Evolutionary conservation across 2,329 filamentous ascomycete species (phyloP), one percentile per base, ranked within the genome.

Genomic region (Colletotrichum tofieldiae): DNA sequence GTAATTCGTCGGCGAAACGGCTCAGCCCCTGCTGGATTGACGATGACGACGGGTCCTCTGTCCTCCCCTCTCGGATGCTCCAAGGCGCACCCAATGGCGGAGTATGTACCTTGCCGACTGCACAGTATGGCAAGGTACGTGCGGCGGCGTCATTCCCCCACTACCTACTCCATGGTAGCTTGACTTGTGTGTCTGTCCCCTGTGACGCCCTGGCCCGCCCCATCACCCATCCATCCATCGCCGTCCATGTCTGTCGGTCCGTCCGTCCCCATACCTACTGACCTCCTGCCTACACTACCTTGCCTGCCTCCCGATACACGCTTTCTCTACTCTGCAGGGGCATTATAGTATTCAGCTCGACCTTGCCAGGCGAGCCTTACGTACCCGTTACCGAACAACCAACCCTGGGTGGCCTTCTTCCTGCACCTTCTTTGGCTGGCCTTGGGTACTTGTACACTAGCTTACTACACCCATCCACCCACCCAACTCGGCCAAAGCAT

Each of bases 1-100:
- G 65, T 72, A 68, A 72, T 58, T 72, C 69, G 39, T 63, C n/a
- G 58, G 69, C 64, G 63, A 60, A 61, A 65, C 61, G 52, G 39
- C 68, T 67, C 56, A 71, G 68, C 68, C 68, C 51, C 55, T 41
- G 29, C 29, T 61, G 39, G 39, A 35, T 60, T 64, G 59, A 52
- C 55, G 69, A 72, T 64, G 69, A 72, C 54, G 69, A 72, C 29
- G 51, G 55, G 37, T 20, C 18, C 18, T 37, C 35, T 35, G 18
- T 45, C 41, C 7, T 29, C 55, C 55, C 29, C 41, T 47, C 26
- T 56, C 20, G 35, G 54, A 37, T 37, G 26, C 54, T 23, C 32
- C n/a, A 56, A 39, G 32, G 54, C 54, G 54, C 20, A 23, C 18
- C 23, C 20, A 5, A 20, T 37, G n/a, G 20, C 5, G 12, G 29